These are phyloP conservation scores for Dinochytrium kinnereticum DNA, from an alignment of 371 early-diverging fungal species.

Conservation along the genomic window DNA sequence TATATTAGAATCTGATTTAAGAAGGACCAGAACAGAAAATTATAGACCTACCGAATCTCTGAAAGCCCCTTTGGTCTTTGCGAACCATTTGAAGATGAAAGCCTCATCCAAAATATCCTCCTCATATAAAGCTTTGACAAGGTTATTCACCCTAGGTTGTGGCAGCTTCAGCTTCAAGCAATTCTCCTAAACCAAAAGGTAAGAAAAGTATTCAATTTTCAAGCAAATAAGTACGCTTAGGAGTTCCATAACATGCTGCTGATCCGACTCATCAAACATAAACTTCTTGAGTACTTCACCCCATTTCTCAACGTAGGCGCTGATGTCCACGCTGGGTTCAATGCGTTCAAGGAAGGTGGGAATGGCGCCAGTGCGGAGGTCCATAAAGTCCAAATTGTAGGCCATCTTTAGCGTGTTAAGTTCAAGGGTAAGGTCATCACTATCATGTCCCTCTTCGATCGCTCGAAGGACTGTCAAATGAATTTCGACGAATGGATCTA, in stretches of 20 bases:
- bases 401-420: constrained; percentile 91
- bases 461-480: constrained; percentile 80
- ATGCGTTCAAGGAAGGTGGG: constrained; percentile 59
- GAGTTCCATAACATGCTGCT: constrained; percentile 73
- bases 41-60: constrained; percentile 39
- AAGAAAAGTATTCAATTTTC: too few relatives aligned
- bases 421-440: constrained; percentile 83
- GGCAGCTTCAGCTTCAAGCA: neutral
- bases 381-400: constrained; percentile 79
- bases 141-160: neutral
- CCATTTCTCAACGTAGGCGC: constrained; percentile 66
- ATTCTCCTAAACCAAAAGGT: constrained; percentile 39
- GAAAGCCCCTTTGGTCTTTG: constrained; percentile 15
- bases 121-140: constrained; percentile 74
- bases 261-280: constrained; percentile 75
- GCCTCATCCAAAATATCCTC: constrained; percentile 86
- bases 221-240: constrained; percentile 56
- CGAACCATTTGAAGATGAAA: constrained; percentile 78
- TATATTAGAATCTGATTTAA: constrained; percentile 8
- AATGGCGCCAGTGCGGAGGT: constrained; percentile 76
- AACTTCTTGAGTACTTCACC: constrained; percentile 71
- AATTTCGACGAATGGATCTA: constrained; percentile 80
- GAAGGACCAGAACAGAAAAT: neutral
- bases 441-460: constrained; percentile 73
- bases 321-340: constrained; percentile 33